Base-by-base conservation (phyloP, 768 basidiomycete genomes). In the Omphalotus guepiniiformis region DNA sequence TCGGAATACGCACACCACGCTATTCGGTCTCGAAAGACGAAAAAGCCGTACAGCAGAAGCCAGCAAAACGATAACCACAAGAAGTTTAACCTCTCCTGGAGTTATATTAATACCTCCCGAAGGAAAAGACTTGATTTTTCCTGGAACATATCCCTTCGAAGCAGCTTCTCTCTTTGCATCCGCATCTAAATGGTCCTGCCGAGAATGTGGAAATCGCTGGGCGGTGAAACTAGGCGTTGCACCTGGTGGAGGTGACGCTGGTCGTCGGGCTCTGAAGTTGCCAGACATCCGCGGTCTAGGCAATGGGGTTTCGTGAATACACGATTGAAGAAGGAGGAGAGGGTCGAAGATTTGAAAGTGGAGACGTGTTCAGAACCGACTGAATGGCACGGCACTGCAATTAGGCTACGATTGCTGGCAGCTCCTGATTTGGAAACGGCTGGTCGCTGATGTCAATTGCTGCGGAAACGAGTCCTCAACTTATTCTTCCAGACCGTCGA, bases 1-100 rank as follows among this genome's bases (percentile, higher is more conserved):
- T n/a, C n/a, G n/a, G n/a, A n/a, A n/a, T n/a, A 78, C 90, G 71
- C 55, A 94, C 91, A 99, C 95, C 34, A 99, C 92, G 58, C 92
- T 93, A 48, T 82, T 75, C 0, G 95, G 95, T 59, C 82, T 81
- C 35, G 87, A 89, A 36, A 99, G 69, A 43, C 85, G 79, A 68
- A 87, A 96, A 48, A 94, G 64, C 39, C 95, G 78, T n/a, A 97
- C 90, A n/a, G 72, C 78, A 6, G 73, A 64, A 1, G 91, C 93
- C 40, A 96, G 59, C 7, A 91, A 49, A 26, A 84, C 68, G 43
- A 96, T 61, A 21, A 80, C 58, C 15, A 79, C 61, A 6, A 96
- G 68, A 39, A 93, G 65, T 59, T 85, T 88, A 78, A 80, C 86
- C 59, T 95, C 93, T 34, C 80, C 88, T 3, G 70, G 63, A 18